Evolutionary conservation across 2,329 filamentous ascomycete species (phyloP), one percentile per base, ranked within the genome.

Genomic region (Leptographium procerum): DNA sequence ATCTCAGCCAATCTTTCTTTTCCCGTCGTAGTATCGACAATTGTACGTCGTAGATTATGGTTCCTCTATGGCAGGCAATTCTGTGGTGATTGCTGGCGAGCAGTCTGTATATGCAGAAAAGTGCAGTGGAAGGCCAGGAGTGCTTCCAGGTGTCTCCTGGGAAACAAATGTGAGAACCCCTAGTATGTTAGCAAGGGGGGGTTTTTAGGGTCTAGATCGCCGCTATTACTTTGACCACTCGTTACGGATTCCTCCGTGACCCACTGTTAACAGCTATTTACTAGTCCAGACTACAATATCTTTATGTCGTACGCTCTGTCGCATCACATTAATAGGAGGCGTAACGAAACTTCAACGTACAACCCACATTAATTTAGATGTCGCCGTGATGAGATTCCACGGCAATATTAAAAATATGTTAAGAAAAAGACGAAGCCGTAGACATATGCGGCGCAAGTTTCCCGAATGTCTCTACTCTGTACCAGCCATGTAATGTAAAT

Each of bases 381-480:
- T 24, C 24, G 34, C 16, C 14, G 24, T 40, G 22, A 14, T 26
- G 19, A 54, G 52, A 43, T 43, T 24, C 14, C 34, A 54, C 34
- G 22, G 24, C 52, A 54, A 34, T 16, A 48, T 34, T 58, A 55
- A 54, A 55, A 57, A 65, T 64, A 65, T 62, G 62, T 58, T 61
- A 51, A 63, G 63, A 31, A 57, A 57, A 54, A 57, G 22, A 34
- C 19, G 28, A 52, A 33, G 31, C 51, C 33, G 43, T 13, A 53
- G 48, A 56, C 28, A 55, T 48, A 61, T n/a, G 34, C 68, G 66
- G 68, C 64, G 62, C 64, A 64, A 45, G n/a, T 56, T 54, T 63
- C 61, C 64, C 65, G 65, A 61, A 65, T 65, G 65, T 69, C 69
- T 65, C 66, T 31, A 34, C 31, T 52, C 52, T 54, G 52, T 43